These are phyloP conservation scores for Anaeramoeba ignava DNA, from an alignment of 78 protist genomes.

Conservation along the genomic window DNA sequence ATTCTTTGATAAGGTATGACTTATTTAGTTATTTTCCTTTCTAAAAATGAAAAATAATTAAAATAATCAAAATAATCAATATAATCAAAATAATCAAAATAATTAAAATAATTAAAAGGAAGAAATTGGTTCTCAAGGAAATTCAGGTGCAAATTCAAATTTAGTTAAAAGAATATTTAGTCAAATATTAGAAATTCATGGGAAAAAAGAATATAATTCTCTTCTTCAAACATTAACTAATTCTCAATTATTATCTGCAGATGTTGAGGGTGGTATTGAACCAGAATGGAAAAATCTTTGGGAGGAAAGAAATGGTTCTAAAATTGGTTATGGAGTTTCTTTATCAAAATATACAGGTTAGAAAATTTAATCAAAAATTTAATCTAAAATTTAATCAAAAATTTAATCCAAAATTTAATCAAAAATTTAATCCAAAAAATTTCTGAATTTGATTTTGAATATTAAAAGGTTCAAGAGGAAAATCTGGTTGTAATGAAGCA, in stretches of 20 bases:
- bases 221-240: not conserved
- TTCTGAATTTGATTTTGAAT: no score
- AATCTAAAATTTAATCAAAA: no score
- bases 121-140: not conserved
- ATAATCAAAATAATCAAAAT: no score
- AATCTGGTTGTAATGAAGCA: not conserved
- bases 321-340: not conserved
- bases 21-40: no score
- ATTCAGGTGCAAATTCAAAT: not conserved
- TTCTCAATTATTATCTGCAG: not conserved
- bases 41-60: no score
- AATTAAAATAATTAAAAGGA: no score
- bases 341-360: not conserved
- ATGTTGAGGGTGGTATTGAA: not conserved
- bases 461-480: not conserved
- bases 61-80: no score
- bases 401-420: no score
- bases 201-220: not conserved
- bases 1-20: not conserved
- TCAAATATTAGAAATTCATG: not conserved
- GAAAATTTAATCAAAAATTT: no score
- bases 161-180: not conserved
- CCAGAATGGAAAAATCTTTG: not conserved
- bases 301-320: not conserved
- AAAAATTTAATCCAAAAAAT: no score